A percentile compares a stretch with the other conserved stretches of the same genome.
These are phyloP conservation scores for Trametes coccinea DNA, from an alignment of 768 basidiomycete species.

Conservation along the genomic window DNA sequence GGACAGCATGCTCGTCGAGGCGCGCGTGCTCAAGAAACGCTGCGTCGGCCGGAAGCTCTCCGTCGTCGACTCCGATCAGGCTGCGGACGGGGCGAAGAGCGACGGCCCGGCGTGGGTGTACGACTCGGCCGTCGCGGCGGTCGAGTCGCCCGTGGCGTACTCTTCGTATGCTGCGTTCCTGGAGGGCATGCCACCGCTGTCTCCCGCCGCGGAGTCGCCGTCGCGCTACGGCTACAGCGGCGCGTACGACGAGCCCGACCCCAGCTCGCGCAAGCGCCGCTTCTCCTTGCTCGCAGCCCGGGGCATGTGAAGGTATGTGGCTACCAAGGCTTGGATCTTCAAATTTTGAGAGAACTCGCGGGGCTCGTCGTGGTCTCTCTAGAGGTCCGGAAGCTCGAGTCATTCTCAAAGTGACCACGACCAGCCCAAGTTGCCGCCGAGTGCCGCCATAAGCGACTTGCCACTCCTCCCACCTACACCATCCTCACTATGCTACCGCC, in stretches of 20 bases:
- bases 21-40: conserved; percentile 15
- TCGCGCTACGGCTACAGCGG: neutral
- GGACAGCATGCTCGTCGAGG: neutral
- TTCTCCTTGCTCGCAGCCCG: conserved; percentile 18
- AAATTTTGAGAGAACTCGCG: too few species aligned
- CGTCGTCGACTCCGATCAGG: conserved; percentile 2
- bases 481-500: too few species aligned
- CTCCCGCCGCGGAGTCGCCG: conserved; percentile 6
- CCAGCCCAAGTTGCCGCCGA: too few species aligned
- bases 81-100: neutral
- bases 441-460: too few species aligned
- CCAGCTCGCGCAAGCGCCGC: conserved; percentile 14
- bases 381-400: too few species aligned
- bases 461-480: too few species aligned
- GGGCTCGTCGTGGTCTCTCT: too few species aligned
- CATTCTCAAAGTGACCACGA: too few species aligned
- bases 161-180: conserved; percentile 4
- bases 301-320: conserved; percentile 1
- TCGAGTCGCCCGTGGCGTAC: neutral
- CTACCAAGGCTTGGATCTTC: too few species aligned
- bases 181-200: conserved; percentile 1
- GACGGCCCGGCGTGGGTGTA: conserved; percentile 14
- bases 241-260: conserved; percentile 2
- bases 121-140: conserved; percentile 15
- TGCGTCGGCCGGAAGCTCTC: conserved; percentile 14